A percentile compares a stretch with the other conserved stretches of the same genome.
Evolutionary conservation across 805 yeast species (phyloP).

Genomic region (Vanderwaltozyma tropicalis): DNA sequence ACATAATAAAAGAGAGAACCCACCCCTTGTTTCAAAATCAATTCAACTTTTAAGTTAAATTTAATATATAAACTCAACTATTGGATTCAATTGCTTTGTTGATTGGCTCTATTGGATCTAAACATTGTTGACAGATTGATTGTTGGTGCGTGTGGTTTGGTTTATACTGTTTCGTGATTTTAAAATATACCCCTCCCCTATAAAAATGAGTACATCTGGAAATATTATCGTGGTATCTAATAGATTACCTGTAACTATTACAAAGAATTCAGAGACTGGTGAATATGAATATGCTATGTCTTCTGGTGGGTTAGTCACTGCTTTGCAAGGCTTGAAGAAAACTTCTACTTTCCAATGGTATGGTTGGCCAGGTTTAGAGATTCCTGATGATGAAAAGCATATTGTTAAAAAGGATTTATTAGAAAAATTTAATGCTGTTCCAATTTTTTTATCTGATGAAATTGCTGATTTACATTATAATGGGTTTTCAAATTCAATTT

Average conservation of each 20-base stretch:
- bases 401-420: constrained; percentile 60
- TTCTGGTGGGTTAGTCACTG: constrained; percentile 95
- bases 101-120: too few relatives aligned
- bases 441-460: constrained; percentile 78
- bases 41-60: too few relatives aligned
- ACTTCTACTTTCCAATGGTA: constrained; percentile 86
- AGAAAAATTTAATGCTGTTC: constrained; percentile 77
- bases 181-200: too few relatives aligned
- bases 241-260: constrained; percentile 89
- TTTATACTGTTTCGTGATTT: too few relatives aligned
- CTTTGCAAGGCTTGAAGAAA: constrained; percentile 82
- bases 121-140: too few relatives aligned
- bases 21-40: too few relatives aligned
- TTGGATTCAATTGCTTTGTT: too few relatives aligned
- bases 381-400: constrained; percentile 65
- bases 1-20: too few relatives aligned
- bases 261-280: constrained; percentile 45
- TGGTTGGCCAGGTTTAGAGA: constrained; percentile 95
- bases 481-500: constrained; percentile 86
- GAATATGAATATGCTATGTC: constrained; percentile 81
- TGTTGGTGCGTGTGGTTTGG: too few relatives aligned
- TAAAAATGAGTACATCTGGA: constrained; percentile 27
- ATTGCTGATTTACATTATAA: constrained; percentile 94
- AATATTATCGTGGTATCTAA: constrained; percentile 89
- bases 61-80: too few relatives aligned